Evolutionary conservation across 345 rosid species (phyloP).

Genomic region (Pugionium cornutum): DNA sequence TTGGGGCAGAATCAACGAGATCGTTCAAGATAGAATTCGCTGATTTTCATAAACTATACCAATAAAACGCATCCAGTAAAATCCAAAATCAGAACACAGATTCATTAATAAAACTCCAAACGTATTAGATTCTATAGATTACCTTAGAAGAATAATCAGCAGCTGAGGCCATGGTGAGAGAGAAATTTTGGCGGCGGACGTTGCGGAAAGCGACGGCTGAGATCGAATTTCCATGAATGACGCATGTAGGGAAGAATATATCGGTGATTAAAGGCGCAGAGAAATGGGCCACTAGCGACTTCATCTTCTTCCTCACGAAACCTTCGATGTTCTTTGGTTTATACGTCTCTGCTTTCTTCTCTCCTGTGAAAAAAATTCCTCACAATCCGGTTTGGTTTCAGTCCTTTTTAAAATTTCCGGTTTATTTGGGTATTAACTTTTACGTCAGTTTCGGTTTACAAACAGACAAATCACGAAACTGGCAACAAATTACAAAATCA

Average conservation of each 20-base stretch:
- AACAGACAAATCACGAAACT: conserved; percentile 1
- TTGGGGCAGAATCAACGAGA: neutral
- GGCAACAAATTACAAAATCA: neutral
- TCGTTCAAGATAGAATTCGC: neutral
- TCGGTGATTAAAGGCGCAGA: conserved; percentile 33
- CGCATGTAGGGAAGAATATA: conserved; percentile 20
- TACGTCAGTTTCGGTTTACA: conserved; percentile 23
- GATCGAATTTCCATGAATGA: neutral
- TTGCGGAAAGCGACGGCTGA: conserved; percentile 35
- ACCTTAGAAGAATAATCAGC: conserved; percentile 67
- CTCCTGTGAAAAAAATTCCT: neutral
- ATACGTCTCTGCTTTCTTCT: conserved; percentile 28
- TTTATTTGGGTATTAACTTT: conserved; percentile 24
- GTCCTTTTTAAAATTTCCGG: neutral
- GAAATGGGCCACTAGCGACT: conserved; percentile 35
- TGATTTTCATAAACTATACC: neutral
- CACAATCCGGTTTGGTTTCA: conserved; percentile 26
- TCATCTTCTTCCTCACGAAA: conserved; percentile 43
- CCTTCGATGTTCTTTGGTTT: conserved; percentile 2
- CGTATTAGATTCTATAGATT: neutral
- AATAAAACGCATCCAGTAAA: neutral
- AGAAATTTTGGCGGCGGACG: conserved; percentile 24
- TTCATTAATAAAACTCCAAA: neutral
- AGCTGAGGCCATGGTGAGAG: conserved; percentile 68
- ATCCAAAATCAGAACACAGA: neutral